A percentile compares a stretch with the other conserved stretches of the same genome.
Conservation (phyloP, 2,329 filamentous ascomycete species). For the Ceratocystis cubensis region DNA sequence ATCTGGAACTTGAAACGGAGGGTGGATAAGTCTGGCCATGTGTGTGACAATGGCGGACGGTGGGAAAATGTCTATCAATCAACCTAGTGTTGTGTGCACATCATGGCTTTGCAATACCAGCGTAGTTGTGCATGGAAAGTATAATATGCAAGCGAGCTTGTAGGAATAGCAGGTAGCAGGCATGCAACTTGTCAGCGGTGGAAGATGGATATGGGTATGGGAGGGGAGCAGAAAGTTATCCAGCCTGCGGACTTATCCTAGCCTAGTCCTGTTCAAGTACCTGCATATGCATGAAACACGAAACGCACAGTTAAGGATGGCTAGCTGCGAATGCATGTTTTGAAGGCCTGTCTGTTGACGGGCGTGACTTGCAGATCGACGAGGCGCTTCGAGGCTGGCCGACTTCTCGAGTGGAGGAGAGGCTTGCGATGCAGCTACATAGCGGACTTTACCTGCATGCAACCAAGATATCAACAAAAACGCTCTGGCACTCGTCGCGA, state of each 20-base stretch:
- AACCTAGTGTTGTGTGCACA: neutral
- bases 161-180: too few relatives aligned
- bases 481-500: too few relatives aligned
- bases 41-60: neutral
- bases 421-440: neutral
- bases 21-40: neutral
- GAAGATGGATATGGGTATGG: too few relatives aligned
- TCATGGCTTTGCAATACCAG: neutral
- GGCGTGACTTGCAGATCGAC: conserved; percentile 5
- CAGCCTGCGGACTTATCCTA: neutral
- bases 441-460: neutral
- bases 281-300: conserved; percentile 6
- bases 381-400: too few relatives aligned
- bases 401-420: too few relatives aligned
- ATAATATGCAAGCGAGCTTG: too few relatives aligned
- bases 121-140: too few relatives aligned
- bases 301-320: conserved; percentile 8
- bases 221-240: neutral
- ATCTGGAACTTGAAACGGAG: neutral
- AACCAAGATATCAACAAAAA: too few relatives aligned
- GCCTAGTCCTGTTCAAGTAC: neutral
- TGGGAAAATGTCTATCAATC: neutral
- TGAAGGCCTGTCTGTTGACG: neutral
- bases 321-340: conserved; percentile 3
- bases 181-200: too few relatives aligned